These are phyloP conservation scores for Mortierella alpina DNA, from an alignment of 192 early-diverging fungal genomes.

Conservation along the genomic window DNA sequence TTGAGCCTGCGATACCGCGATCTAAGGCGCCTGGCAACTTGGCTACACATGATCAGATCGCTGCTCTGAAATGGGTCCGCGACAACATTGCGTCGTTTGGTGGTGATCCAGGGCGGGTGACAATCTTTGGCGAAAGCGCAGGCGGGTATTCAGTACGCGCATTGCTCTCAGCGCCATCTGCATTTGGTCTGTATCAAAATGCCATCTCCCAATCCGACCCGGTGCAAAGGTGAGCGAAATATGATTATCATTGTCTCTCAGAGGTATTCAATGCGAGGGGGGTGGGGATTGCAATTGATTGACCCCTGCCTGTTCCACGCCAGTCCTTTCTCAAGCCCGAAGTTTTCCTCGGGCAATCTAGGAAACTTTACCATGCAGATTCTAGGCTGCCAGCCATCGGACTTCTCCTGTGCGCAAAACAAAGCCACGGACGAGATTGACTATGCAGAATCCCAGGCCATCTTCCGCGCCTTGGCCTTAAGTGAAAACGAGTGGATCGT, in stretches of 20 bases:
- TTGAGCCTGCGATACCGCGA: not conserved
- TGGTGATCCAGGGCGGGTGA: conserved; percentile 66
- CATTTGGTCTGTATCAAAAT: conserved; percentile 22
- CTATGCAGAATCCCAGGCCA: not conserved
- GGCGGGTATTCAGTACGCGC: conserved; percentile 23
- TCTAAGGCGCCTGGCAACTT: conserved; percentile 26
- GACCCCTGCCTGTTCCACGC: not conserved
- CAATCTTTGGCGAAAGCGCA: conserved; percentile 63
- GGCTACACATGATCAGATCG: conserved; percentile 24
- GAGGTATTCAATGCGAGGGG: not conserved
- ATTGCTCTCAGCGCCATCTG: conserved; percentile 22
- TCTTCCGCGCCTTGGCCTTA: not conserved
- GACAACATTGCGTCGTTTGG: conserved; percentile 74
- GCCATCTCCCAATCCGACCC: conserved; percentile 24
- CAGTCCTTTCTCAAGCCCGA: conserved; percentile 27
- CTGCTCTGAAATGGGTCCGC: conserved; percentile 68
- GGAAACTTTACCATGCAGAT: not conserved
- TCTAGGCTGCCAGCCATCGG: conserved; percentile 5
- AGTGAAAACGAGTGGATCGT: conserved; percentile 4
- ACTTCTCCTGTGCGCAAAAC: conserved; percentile 26
- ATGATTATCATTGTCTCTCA: not conserved
- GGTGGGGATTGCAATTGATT: conserved; percentile 2
- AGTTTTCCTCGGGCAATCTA: conserved; percentile 4
- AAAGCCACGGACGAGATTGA: conserved; percentile 13
- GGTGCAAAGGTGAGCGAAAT: conserved; percentile 8